Conservation (phyloP, 352 stramenopile genomes). For the Globisporangium emineosum region DNA sequence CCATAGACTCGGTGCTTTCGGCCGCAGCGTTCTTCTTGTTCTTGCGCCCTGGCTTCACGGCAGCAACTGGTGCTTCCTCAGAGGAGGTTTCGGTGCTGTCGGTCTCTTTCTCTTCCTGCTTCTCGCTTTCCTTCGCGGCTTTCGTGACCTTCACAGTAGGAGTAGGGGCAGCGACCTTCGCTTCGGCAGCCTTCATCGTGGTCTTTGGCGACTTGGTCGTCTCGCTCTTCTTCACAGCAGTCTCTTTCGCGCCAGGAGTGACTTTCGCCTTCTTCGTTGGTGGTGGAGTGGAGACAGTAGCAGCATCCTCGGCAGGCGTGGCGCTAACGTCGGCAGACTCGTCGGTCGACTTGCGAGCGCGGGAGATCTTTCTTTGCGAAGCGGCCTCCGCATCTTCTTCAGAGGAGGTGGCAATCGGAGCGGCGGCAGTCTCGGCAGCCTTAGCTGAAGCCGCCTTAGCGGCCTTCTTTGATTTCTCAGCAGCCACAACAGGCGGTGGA, state of each 20-base stretch:
- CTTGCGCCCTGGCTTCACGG: slow-evolving; percentile 14
- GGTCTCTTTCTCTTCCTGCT: slow-evolving; percentile 18
- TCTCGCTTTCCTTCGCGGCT: slow-evolving; percentile 22
- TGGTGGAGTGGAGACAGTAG: background rate
- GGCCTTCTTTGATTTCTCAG: slow-evolving; percentile 10
- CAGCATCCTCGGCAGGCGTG: background rate
- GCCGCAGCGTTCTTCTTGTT: slow-evolving; percentile 20
- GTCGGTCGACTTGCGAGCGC: slow-evolving; percentile 10
- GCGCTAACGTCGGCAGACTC: background rate
- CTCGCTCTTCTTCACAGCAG: slow-evolving; percentile 7
- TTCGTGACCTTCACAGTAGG: slow-evolving; percentile 23
- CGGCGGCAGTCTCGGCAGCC: background rate
- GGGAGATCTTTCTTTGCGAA: slow-evolving; percentile 1
- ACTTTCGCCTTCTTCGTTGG: slow-evolving; percentile 21
- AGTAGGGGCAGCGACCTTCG: slow-evolving; percentile 7
- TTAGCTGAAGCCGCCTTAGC: slow-evolving; percentile 6
- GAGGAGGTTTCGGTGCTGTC: slow-evolving; percentile 1
- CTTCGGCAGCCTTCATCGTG: slow-evolving; percentile 5
- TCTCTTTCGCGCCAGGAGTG: slow-evolving; percentile 3
- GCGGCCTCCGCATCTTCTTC: slow-evolving; percentile 11
- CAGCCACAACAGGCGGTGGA: slow-evolving; percentile 6
- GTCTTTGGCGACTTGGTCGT: slow-evolving; percentile 10
- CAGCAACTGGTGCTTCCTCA: background rate
- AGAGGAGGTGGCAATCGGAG: background rate
- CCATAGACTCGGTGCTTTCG: slow-evolving; percentile 17